Percentiles rank a stretch among this genome's conserved stretches.
Evolutionary conservation across 2,329 filamentous ascomycete species (phyloP).

Genomic region (Triangularia setosa): DNA sequence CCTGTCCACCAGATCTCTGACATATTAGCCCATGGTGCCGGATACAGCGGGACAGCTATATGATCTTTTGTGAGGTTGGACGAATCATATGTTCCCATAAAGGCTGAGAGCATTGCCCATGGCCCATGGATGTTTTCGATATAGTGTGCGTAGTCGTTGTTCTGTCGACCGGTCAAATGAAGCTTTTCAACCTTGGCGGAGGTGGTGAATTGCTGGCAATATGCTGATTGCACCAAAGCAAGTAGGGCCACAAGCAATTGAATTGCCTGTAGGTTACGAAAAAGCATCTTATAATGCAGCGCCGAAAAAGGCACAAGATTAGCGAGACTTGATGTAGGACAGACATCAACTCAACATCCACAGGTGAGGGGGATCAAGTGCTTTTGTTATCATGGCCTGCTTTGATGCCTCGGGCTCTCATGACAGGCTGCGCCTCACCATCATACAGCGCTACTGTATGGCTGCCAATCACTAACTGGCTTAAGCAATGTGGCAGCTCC

Average conservation of each 20-base stretch:
- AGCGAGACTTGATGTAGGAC: background rate
- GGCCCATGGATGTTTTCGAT: background rate
- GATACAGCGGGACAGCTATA: background rate
- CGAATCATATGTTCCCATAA: background rate
- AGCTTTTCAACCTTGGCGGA: background rate
- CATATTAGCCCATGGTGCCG: background rate
- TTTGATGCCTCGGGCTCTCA: background rate
- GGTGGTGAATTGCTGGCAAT: background rate
- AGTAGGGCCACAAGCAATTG: background rate
- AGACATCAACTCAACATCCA: background rate
- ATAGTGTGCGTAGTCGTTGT: background rate
- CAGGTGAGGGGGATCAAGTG: background rate
- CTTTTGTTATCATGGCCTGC: background rate
- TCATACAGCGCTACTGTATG: background rate
- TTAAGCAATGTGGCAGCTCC: no score
- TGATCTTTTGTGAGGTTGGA: background rate
- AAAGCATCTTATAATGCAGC: background rate
- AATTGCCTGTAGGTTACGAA: background rate
- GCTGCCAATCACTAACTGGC: background rate
- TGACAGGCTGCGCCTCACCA: background rate
- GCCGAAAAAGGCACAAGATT: background rate
- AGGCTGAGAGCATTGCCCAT: background rate
- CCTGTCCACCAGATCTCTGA: background rate
- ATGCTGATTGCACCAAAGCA: background rate
- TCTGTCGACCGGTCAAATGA: background rate